These are phyloP conservation scores for Suillus cothurnatus DNA, from an alignment of 768 basidiomycete species.

Conservation along the genomic window DNA sequence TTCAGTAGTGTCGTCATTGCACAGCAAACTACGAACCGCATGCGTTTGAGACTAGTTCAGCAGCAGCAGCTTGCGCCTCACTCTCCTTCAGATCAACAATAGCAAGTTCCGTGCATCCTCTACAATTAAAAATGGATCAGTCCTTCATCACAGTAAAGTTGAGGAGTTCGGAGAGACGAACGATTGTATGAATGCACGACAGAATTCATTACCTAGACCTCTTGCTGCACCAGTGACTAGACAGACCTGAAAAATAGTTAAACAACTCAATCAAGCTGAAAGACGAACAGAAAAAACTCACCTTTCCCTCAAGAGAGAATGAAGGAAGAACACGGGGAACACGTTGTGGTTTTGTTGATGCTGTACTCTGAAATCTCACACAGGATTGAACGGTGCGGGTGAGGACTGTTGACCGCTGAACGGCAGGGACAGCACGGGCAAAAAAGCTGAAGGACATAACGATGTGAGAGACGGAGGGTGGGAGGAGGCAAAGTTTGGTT, in stretches of 20 bases:
- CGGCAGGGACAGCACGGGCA: constrained; percentile 22
- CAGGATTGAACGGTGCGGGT: constrained; percentile 14
- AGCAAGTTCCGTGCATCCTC: constrained; percentile 79
- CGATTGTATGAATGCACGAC: constrained; percentile 88
- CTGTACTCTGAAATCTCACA: constrained; percentile 31
- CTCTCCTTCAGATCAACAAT: constrained; percentile 79
- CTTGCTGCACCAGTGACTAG: constrained; percentile 92
- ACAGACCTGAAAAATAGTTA: constrained; percentile 60
- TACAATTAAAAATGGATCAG: constrained; percentile 30
- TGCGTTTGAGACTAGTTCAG: constrained; percentile 61
- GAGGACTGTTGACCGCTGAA: constrained; percentile 17
- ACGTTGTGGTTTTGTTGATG: constrained; percentile 14
- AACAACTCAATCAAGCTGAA: constrained; percentile 1
- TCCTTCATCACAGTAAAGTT: constrained; percentile 1
- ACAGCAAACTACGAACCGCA: constrained; percentile 43
- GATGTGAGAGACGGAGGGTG: constrained; percentile 14
- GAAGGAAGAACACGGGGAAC: constrained; percentile 60
- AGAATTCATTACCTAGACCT: constrained; percentile 90
- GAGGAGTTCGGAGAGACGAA: constrained; percentile 28
- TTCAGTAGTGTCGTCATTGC: constrained; percentile 32
- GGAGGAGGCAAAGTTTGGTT: constrained; percentile 13
- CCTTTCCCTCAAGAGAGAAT: constrained; percentile 83
- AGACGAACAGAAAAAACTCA: constrained; percentile 25
- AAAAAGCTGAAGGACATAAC: constrained; percentile 34
- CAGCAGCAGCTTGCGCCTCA: constrained; percentile 68